Evolutionary conservation across 2,329 filamentous ascomycete genomes (phyloP), one percentile per base, ranked within the genome.

Genomic region (Stachybotrys elegans): DNA sequence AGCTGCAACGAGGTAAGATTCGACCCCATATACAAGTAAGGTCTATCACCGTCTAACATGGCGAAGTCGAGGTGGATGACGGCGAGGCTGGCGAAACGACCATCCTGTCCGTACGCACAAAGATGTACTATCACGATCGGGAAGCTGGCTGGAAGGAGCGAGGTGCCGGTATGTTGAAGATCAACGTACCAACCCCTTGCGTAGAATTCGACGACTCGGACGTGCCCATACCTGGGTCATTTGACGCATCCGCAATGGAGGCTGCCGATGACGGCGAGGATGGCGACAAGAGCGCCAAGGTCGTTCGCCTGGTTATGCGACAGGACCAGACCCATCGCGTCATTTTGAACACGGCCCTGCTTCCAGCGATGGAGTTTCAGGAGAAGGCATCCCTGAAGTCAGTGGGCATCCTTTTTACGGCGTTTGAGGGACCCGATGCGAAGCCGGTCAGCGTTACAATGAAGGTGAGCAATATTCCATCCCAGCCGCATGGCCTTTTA

Each of bases 291-390:
- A 14, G 11, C 9, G 21, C 36, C 13, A 75, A 76, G 51, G 71
- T 79, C 45, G 76, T 84, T 20, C 85, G 92, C 34, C 78, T 97
- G 52, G 78, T 97, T 48, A 90, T 96, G 82, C 84, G 92, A 16
- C 89, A 94, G 53, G 91, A 96, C 57, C 89, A 90, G 48, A 93
- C 88, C 1, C 83, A 91, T 57, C 81, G 89, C 19, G 82, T 97
- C 43, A 83, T 95, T 49, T 72, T 97, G 41, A 97, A 97, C 67
- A 88, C 86, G 1, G 81, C 83, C 1, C 75, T 97, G 47, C 79
- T 89, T 47, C 84, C 87, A 45, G 79, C 83, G 5, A 86, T 94
- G 78, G 81, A 81, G 36, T 88, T 94, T 57, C 84, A 89, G 48
- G 81, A 90, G 42, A 86, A 85, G 55, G 83, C 88, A 22, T 81